Conservation (phyloP, 805 yeast genomes). For the Starmerella scarabaei region DNA sequence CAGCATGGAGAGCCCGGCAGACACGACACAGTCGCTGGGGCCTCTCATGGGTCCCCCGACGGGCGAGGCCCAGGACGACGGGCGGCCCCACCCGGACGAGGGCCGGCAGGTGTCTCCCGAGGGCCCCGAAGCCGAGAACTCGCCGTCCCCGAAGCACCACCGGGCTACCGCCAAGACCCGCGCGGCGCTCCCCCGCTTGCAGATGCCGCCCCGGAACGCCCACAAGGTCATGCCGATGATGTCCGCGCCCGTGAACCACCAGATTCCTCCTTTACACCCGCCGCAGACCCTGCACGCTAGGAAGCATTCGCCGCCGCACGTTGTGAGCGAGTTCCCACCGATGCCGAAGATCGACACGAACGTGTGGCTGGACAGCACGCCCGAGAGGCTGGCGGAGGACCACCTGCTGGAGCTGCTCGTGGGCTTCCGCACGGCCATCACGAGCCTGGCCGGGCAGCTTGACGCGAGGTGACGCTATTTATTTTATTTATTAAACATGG, state of each 20-base stretch:
- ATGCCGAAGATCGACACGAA: constrained; percentile 28
- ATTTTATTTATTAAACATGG: too few species aligned
- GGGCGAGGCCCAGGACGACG: background rate
- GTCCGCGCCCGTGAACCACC: constrained; percentile 8
- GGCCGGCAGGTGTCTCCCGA: background rate
- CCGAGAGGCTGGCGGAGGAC: constrained; percentile 24
- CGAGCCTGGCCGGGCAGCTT: constrained; percentile 12
- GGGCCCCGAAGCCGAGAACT: constrained; percentile 1
- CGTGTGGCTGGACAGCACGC: constrained; percentile 30
- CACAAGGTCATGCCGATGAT: constrained; percentile 5
- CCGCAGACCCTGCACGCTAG: background rate
- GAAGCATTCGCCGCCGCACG: too few species aligned
- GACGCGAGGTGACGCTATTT: too few species aligned
- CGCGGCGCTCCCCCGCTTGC: constrained; percentile 11
- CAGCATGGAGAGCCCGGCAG: background rate
- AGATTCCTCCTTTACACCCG: background rate
- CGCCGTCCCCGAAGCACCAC: constrained; percentile 13
- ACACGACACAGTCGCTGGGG: background rate
- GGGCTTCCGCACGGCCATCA: constrained; percentile 22
- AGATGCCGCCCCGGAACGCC: constrained; percentile 11
- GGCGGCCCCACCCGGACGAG: background rate
- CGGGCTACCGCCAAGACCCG: background rate
- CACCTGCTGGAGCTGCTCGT: constrained; percentile 27
- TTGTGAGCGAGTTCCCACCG: constrained; percentile 23
- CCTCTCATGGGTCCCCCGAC: background rate